Base-by-base conservation (phyloP, 2,329 filamentous ascomycete species). In the Apiospora sp. region DNA sequence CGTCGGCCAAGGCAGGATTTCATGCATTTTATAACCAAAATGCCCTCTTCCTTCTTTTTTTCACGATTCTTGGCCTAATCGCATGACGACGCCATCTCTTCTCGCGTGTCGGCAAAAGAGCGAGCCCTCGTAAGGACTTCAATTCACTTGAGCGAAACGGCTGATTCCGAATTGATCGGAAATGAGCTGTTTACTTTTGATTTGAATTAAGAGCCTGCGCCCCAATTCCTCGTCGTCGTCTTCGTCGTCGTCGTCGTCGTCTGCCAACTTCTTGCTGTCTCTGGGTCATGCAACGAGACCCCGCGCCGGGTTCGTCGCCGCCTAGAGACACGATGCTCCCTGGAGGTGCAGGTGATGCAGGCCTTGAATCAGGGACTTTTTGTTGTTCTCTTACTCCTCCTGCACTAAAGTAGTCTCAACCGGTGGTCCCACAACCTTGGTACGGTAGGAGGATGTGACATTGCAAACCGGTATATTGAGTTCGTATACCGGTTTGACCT, bases 1-100 rank as follows among this genome's bases (percentile, higher is more conserved):
- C 58, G 30, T 64, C 58, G 34, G 34, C 19, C 34, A 64, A 64
- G 58, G 58, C 58, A 64, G 30, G 58, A 64, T 41, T 64, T 64
- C 58, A 64, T 64, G 58, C 58, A 22, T 22, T 19, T 61, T 22
- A 19, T 16, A 37, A 61, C 7, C 37, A 37, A 30, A 37, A 12
- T 4, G 30, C 22, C 51, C 13, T 58, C 51, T 13, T 41, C 58
- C 16, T 13, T 41, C 41, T n/a, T 41, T 19, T 27, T 51, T 51
- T 27, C n/a, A 24, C 3, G 14, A 2, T 14, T 41, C 37, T 30
- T 30, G 24, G 16, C 2, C 16, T 19, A 64, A 41, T 64, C 12
- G 58, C 30, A 41, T 41, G 58, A 64, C 34, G 34, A 64, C 58
- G 58, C 14, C 54, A 4, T 41, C 30, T 6, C 27, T 5, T 49